Percentiles rank a stretch among this genome's conserved stretches.
Evolutionary conservation across 306 rosid species (phyloP).

Genomic region (Acmispon strigosus): DNA sequence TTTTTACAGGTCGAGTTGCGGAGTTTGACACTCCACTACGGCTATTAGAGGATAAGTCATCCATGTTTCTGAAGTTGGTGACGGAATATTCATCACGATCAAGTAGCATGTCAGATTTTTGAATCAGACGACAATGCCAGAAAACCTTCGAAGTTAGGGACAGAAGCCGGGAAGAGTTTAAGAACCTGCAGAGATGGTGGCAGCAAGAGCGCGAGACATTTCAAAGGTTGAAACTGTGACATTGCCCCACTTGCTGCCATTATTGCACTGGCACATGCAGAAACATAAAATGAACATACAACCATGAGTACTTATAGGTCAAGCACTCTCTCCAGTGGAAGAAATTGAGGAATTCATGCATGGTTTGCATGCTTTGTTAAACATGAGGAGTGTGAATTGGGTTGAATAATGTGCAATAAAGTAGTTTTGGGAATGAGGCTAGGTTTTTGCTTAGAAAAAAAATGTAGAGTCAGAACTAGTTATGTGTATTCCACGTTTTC

Average conservation of each 20-base stretch:
- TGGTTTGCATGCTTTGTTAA: slow-evolving; percentile 22
- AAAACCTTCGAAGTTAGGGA: slow-evolving; percentile 5
- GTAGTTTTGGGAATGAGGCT: slow-evolving; percentile 33
- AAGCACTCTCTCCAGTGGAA: slow-evolving; percentile 23
- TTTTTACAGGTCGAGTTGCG: slow-evolving; percentile 68
- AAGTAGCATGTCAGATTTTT: slow-evolving; percentile 59
- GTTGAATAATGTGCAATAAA: slow-evolving; percentile 29
- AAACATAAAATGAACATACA: slow-evolving; percentile 7
- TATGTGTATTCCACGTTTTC: slow-evolving; percentile 31
- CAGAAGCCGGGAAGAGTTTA: neutral
- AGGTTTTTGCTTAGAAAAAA: slow-evolving; percentile 23
- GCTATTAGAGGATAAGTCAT: slow-evolving; percentile 76
- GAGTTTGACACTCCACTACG: slow-evolving; percentile 75
- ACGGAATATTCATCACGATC: slow-evolving; percentile 76
- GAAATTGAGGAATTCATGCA: slow-evolving; percentile 31
- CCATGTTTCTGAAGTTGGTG: slow-evolving; percentile 88
- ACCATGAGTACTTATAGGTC: neutral
- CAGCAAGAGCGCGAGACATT: slow-evolving; percentile 27
- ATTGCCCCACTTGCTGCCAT: slow-evolving; percentile 19
- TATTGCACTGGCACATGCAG: slow-evolving; percentile 26
- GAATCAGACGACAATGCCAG: slow-evolving; percentile 27
- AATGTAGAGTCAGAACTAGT: slow-evolving; percentile 37
- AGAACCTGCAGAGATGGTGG: slow-evolving; percentile 14
- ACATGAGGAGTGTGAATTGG: slow-evolving; percentile 24
- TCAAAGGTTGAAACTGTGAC: neutral